Evolutionary conservation across 148 eudicot species (phyloP), one percentile per base, ranked within the genome.

Genomic region (Silene uniflora): DNA sequence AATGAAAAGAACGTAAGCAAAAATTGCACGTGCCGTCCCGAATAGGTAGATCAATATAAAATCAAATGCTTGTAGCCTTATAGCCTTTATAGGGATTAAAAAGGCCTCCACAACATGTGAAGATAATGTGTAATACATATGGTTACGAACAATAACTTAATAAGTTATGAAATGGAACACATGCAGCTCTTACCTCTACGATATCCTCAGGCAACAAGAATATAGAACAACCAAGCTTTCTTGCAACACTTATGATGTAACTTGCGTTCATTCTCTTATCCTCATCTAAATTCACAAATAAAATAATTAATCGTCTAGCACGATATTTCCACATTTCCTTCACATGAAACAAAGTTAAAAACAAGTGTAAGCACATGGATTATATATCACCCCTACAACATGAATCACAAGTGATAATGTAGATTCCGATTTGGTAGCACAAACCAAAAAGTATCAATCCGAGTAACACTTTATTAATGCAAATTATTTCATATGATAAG

Each of bases 131-230:
- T 66, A 2, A 66, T 59, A 19, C 7, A n/a, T 9, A 59, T 59
- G 21, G n/a, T n/a, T n/a, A n/a, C n/a, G n/a, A n/a, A n/a, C n/a
- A n/a, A n/a, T n/a, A n/a, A n/a, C n/a, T n/a, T n/a, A n/a, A n/a
- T n/a, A n/a, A n/a, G 62, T 59, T 6, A 59, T 29, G 32, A 59
- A 59, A 19, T 49, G 74, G 21, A 62, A 62, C 65, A 62, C 18
- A 22, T 62, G 6, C 1, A 69, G 75, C 22, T 32, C 67, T 69
- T 85, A 89, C 98, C 98, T 94, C 96, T 62, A 92, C 74, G 64
- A 94, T 94, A 80, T 94, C 98, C 86, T 94, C 98, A 2, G 98
- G 97, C 81, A 94, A 84, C 76, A 94, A 86, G 77, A 94, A 94
- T 76, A 94, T 89, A 17, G 98, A 85, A 72, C 98, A 94, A 9